Evolutionary conservation across 2,329 filamentous ascomycete species (phyloP).

Genomic region (Emergomyces orientalis): DNA sequence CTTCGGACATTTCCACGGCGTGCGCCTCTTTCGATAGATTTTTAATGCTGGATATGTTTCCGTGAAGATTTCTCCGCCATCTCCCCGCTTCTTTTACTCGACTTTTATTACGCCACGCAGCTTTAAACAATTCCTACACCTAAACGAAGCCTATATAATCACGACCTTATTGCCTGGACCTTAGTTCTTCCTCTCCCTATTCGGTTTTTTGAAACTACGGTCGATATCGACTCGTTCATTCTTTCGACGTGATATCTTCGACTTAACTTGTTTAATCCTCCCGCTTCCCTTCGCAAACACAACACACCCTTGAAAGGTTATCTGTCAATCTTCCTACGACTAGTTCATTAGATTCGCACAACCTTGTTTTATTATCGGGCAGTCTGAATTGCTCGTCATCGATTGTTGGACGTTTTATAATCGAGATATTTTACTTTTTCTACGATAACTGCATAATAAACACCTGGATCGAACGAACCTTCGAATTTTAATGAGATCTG

Average conservation of each 20-base stretch:
- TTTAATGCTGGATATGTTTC: slow-evolving; percentile 13
- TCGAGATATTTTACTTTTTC: neutral
- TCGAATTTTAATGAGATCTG: neutral
- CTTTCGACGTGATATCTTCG: slow-evolving; percentile 1
- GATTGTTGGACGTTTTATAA: neutral
- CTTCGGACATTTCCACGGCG: slow-evolving; percentile 15
- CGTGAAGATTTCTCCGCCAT: slow-evolving; percentile 5
- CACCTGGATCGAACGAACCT: neutral
- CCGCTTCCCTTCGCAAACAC: neutral
- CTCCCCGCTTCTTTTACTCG: neutral
- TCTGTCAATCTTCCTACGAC: neutral
- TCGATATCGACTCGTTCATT: slow-evolving; percentile 6
- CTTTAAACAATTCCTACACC: neutral
- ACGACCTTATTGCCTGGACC: neutral
- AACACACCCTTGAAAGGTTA: neutral
- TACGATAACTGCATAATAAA: slow-evolving; percentile 1
- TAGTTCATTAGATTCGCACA: neutral
- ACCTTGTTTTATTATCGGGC: neutral
- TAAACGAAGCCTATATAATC: slow-evolving; percentile 1
- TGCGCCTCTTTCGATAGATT: slow-evolving; percentile 12
- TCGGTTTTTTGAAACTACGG: neutral
- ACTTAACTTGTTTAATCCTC: neutral
- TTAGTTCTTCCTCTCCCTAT: neutral
- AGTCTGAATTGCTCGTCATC: neutral
- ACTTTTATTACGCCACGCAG: neutral